Conservation (phyloP, 306 rosid species). For the Hippophae gyantsensis region DNA sequence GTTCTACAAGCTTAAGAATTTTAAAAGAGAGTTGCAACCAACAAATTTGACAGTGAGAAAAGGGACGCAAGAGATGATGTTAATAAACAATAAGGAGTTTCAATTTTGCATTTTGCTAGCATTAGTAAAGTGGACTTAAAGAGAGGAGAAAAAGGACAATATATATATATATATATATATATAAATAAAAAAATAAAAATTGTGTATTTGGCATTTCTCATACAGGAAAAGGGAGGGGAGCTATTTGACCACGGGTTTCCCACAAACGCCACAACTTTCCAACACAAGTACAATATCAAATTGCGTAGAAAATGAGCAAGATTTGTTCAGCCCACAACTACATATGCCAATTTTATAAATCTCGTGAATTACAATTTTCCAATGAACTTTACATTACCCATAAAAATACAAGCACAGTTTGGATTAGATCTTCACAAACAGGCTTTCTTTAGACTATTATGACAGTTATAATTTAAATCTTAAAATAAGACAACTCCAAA, state of each 20-base stretch:
- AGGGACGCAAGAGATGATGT: too few species aligned
- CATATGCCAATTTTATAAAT: conserved; percentile 36
- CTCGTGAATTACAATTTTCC: conserved; percentile 35
- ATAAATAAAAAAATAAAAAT: too few species aligned
- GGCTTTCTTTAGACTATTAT: conserved; percentile 15
- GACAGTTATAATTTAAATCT: conserved; percentile 20
- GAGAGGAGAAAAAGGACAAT: too few species aligned
- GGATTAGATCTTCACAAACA: conserved; percentile 34
- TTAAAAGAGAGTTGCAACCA: too few species aligned
- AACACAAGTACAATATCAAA: conserved; percentile 9
- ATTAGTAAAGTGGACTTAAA: too few species aligned
- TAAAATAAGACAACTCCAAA: conserved; percentile 13
- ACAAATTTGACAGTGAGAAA: too few species aligned
- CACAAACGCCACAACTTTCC: conserved; percentile 8
- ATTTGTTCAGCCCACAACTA: conserved; percentile 30
- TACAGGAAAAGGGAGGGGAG: background rate
- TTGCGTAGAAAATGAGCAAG: conserved; percentile 30
- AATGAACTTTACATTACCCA: conserved; percentile 42
- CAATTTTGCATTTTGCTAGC: too few species aligned
- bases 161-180: too few species aligned
- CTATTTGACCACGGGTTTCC: background rate
- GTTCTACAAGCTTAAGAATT: too few species aligned
- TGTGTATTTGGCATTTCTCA: too few species aligned
- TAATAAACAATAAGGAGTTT: too few species aligned
- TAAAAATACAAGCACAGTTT: conserved; percentile 34